phyloP scores from a whole-genome alignment of 257 asterid genomes.

The Ballota nigra region DNA sequence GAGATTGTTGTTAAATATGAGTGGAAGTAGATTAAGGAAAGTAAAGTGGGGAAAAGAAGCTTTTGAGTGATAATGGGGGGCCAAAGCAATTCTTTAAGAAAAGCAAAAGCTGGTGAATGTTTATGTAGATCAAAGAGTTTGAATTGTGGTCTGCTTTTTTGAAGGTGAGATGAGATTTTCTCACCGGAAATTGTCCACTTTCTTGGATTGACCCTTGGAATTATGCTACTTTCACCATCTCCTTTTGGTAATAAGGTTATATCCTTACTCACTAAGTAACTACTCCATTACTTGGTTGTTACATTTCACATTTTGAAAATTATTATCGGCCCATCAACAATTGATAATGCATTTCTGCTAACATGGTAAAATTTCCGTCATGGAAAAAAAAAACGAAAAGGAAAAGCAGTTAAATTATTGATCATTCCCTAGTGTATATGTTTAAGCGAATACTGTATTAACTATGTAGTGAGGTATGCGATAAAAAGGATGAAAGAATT shows the following conservation, averaged over 20 bases:
- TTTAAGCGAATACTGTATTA: too few relatives aligned
- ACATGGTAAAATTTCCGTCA: too few relatives aligned
- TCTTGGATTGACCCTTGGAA: slow-evolving; percentile 34
- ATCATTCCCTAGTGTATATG: too few relatives aligned
- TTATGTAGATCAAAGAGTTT: slow-evolving; percentile 29
- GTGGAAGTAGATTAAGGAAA: slow-evolving; percentile 37
- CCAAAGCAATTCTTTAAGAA: slow-evolving; percentile 35
- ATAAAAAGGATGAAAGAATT: too few relatives aligned
- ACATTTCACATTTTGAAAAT: background rate
- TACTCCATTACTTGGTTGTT: background rate
- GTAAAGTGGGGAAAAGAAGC: slow-evolving; percentile 34
- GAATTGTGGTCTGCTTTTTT: slow-evolving; percentile 36
- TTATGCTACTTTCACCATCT: background rate
- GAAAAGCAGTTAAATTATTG: background rate
- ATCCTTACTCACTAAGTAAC: slow-evolving; percentile 69
- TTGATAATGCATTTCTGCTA: background rate
- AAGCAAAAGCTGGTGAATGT: slow-evolving; percentile 35
- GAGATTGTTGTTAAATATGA: slow-evolving; percentile 23
- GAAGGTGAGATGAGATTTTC: background rate
- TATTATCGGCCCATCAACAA: background rate
- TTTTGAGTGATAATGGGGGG: slow-evolving; percentile 43
- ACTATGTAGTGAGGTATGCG: too few relatives aligned
- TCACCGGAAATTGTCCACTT: slow-evolving; percentile 27
- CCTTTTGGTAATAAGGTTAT: slow-evolving; percentile 20
- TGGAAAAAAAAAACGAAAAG: too few relatives aligned